A percentile compares a stretch with the other conserved stretches of the same genome.
phyloP scores from a whole-genome alignment of 2,329 filamentous ascomycete species.

The Aspergillus costaricaensis region DNA sequence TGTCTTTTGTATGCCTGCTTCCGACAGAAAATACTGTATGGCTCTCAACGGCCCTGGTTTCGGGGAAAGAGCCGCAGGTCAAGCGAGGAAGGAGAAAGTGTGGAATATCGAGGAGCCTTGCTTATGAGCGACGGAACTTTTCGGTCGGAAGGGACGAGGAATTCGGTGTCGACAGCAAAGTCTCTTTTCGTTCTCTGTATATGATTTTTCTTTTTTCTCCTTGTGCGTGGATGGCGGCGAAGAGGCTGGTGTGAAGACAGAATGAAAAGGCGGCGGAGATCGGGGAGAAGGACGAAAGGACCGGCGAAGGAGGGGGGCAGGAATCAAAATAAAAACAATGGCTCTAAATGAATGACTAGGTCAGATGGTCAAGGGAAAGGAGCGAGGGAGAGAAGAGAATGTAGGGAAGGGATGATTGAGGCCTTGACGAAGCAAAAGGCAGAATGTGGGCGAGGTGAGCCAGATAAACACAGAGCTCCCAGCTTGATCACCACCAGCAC shows the following conservation, averaged over 20 bases:
- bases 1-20: background rate
- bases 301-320: constrained; percentile 8
- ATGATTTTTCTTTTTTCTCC: background rate
- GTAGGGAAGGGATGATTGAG: constrained; percentile 10
- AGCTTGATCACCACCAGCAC: background rate
- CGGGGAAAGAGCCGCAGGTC: constrained; percentile 11
- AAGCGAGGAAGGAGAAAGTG: constrained; percentile 5
- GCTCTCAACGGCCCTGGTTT: background rate
- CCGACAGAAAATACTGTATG: constrained; percentile 1
- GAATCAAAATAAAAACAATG: constrained; percentile 1
- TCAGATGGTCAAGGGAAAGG: constrained; percentile 4
- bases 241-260: constrained; percentile 18
- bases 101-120: background rate
- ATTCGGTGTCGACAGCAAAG: constrained; percentile 3
- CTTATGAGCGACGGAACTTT: background rate
- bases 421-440: background rate
- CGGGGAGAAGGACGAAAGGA: constrained; percentile 7
- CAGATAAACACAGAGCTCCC: constrained; percentile 4
- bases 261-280: constrained; percentile 14
- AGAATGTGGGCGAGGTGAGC: constrained; percentile 1
- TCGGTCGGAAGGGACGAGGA: background rate
- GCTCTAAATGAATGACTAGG: constrained; percentile 19
- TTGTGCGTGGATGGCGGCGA: constrained; percentile 8
- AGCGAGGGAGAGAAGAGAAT: constrained; percentile 4
- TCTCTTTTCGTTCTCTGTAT: background rate